Conservation (phyloP, 441 rosid species). For the Brassica hybrid region DNA sequence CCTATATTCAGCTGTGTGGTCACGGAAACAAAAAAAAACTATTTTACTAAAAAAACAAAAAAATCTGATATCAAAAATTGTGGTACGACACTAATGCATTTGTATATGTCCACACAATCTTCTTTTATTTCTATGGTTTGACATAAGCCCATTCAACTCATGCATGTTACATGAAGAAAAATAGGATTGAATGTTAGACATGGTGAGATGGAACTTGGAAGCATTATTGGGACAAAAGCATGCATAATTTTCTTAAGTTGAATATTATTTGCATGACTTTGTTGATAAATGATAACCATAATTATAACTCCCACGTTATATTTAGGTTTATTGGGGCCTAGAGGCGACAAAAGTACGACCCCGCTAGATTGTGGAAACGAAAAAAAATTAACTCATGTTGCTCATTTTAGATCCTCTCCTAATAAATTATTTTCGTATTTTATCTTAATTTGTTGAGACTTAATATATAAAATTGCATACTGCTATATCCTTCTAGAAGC, state of each 20-base stretch:
- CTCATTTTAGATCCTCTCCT: constrained; percentile 8
- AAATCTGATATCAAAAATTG: not conserved
- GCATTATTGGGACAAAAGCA: constrained; percentile 10
- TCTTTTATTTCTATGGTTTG: not conserved
- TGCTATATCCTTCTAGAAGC: constrained; percentile 23
- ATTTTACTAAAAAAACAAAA: no score
- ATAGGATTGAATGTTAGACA: not conserved
- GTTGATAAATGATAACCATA: not conserved
- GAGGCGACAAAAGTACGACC: not conserved
- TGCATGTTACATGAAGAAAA: not conserved
- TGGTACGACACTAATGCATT: not conserved
- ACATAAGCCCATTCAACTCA: not conserved
- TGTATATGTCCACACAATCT: not conserved
- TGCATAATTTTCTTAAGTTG: not conserved
- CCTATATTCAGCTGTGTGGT: not conserved
- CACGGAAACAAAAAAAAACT: not conserved
- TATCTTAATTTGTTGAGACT: not conserved
- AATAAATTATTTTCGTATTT: not conserved
- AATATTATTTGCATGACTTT: constrained; percentile 26
- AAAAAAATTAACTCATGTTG: constrained; percentile 2
- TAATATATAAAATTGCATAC: not conserved
- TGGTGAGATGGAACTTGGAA: constrained; percentile 16
- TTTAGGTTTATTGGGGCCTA: constrained; percentile 9
- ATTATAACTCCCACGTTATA: not conserved
- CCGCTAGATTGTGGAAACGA: constrained; percentile 33